Percentiles rank a stretch among this genome's conserved stretches.
phyloP scores from a whole-genome alignment of 139 green algal genomes.

The Ettlia oleoabundans region DNA sequence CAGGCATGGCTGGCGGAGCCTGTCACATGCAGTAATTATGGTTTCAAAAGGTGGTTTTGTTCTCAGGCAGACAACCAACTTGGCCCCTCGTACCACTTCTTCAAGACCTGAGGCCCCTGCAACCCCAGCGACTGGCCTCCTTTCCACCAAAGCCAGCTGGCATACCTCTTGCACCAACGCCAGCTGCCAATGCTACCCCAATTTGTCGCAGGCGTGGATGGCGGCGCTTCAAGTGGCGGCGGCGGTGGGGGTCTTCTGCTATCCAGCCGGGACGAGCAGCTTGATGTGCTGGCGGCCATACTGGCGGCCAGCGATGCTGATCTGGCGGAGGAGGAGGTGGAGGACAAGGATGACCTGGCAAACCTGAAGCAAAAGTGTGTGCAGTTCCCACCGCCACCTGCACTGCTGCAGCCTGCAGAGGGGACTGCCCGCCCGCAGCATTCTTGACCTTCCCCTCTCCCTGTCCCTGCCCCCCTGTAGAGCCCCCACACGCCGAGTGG shows the following conservation, averaged over 20 bases:
- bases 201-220: neutral
- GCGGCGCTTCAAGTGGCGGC: too few relatives aligned
- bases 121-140: too few relatives aligned
- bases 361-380: conserved; percentile 17
- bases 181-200: neutral
- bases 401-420: too few relatives aligned
- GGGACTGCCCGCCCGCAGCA: neutral
- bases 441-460: neutral
- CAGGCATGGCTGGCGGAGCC: neutral
- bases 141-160: too few relatives aligned
- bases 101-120: too few relatives aligned
- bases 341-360: conserved; percentile 42
- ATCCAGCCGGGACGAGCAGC: conserved; percentile 63
- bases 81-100: too few relatives aligned
- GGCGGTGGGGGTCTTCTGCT: conserved; percentile 53
- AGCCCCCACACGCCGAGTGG: conserved; percentile 51
- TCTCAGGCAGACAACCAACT: too few relatives aligned
- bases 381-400: too few relatives aligned
- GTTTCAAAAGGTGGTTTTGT: too few relatives aligned
- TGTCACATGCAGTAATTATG: neutral
- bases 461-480: neutral
- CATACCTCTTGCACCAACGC: too few relatives aligned
- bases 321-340: conserved; percentile 65
- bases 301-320: conserved; percentile 77
- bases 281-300: conserved; percentile 78